A percentile compares a stretch with the other conserved stretches of the same genome.
phyloP scores from a whole-genome alignment of 371 early-diverging fungal species.

The Coemansia linderi region DNA sequence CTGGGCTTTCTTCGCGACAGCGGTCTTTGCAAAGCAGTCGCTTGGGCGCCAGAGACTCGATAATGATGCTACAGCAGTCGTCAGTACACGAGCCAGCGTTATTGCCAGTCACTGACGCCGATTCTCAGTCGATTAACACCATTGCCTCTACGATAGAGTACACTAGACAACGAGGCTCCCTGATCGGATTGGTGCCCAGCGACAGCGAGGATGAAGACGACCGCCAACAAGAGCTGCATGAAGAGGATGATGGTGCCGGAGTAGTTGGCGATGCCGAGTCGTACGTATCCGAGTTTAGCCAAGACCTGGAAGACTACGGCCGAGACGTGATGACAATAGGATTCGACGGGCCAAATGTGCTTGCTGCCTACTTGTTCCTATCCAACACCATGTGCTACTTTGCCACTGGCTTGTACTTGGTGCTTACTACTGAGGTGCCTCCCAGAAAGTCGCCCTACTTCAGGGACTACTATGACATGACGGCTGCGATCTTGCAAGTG shows the following conservation, averaged over 20 bases:
- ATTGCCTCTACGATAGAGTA: constrained; percentile 11
- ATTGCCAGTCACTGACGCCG: constrained; percentile 19
- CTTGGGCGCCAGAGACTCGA: not conserved
- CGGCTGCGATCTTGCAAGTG: constrained; percentile 26
- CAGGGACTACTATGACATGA: constrained; percentile 36
- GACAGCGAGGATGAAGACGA: not conserved
- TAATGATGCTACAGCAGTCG: constrained; percentile 7
- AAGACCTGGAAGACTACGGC: constrained; percentile 38
- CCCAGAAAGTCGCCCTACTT: constrained; percentile 39
- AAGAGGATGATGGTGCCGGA: constrained; percentile 4
- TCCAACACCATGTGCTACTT: constrained; percentile 22
- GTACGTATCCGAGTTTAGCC: constrained; percentile 49
- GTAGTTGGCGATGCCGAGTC: constrained; percentile 30
- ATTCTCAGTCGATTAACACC: constrained; percentile 19
- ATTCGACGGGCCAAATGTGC: constrained; percentile 26
- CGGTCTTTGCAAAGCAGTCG: not conserved
- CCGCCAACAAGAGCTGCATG: not conserved
- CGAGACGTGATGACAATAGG: constrained; percentile 14
- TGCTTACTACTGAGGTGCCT: constrained; percentile 28
- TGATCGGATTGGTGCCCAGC: constrained; percentile 21
- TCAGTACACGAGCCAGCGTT: constrained; percentile 29
- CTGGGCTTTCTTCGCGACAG: constrained; percentile 10
- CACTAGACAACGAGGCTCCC: constrained; percentile 13
- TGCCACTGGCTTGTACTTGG: constrained; percentile 27
- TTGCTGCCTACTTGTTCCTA: constrained; percentile 32